Base-by-base conservation (phyloP, 192 early-diverging fungal species). In the Backusella tuberculispora region DNA sequence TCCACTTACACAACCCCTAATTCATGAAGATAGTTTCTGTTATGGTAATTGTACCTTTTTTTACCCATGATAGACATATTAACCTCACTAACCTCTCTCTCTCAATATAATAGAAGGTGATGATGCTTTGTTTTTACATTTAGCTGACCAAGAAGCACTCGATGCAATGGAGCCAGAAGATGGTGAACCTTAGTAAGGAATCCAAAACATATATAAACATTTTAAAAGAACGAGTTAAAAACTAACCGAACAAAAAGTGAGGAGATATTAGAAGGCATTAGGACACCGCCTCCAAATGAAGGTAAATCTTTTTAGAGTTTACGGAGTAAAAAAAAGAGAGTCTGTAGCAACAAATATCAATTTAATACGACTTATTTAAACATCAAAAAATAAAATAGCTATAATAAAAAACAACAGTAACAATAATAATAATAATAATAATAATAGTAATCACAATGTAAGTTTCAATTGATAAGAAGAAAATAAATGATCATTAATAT, bases 1-100 rank as follows among this genome's bases (percentile, higher is more conserved):
- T 6, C 17, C 66, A 5, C 19, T 67, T 1, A 19, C 10, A 24
- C 37, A 67, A 8, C 66, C 66, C n/a, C 37, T 67, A 0, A 6
- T 67, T 2, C 66, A 53, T 53, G 71, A 72, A 72, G 71, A 72
- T 26, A 72, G 71, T 14, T 72, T 72, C 24, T 42, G 29, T 12
- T 72, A 72, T 72, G 71, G 71, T 72, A 42, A 63, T 9, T 29
- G 29, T 21, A 15, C 9, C 15, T 66, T 40, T 2, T 34, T 34
- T 34, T 2, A 34, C 29, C 29, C 29, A 34, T 34, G 29, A 34
- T 34, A 34, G 1, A 34, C 29, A 34, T 34, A 34, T 34, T 34
- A 34, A 34, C 29, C 29, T 34, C 29, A 34, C 29, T 2, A 34
- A 34, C 29, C 2, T 34, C 29, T 34, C 29, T 34, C 29, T 34